Evolutionary conservation across 495 filamentous ascomycete genomes (phyloP), one percentile per base, ranked within the genome.

Genomic region (Trichocladium uniseriatum): DNA sequence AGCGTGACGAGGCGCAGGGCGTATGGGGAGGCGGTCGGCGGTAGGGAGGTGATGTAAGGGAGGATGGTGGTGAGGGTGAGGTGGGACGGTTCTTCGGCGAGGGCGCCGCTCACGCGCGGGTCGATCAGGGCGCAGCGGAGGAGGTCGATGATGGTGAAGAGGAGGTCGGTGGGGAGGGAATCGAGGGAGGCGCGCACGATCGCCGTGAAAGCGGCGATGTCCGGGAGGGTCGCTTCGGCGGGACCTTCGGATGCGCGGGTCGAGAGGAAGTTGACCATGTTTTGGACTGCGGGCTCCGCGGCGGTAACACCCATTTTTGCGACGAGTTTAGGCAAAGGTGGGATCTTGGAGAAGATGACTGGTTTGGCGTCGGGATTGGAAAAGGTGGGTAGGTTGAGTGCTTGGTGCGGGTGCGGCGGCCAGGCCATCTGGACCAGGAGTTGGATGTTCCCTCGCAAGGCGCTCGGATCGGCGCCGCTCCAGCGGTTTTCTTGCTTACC

Each of bases 101-200:
- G 89, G 66, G 80, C 92, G 49, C 86, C 82, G 56, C 85, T 86
- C n/a, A 95, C 72, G n/a, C 92, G 79, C 19, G 82, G 72, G 55
- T 98, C 91, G 6, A 84, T 72, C 38, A 94, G 78, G 8, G 84
- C 77, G 46, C 84, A 74, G 8, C 92, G 79, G 45, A 92, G 71
- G 16, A 98, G 76, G 57, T 96, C 92, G 32, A 94, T 75, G 2
- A 89, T 67, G 3, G 91, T 79, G 60, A 96, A 98, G 38, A 84
- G 66, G 1, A 66, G 69, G 51, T 79, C 81, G 38, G 59, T 65
- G 2, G 74, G 81, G 45, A 80, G 73, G 36, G 65, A 73, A 39
- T 58, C 53, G 3, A 79, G 60, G 16, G 77, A 70, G 28, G 64
- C 55, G 5, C 67, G 64, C 14, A 89, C 43, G 52, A 80, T 79